Base-by-base conservation (phyloP, 1,284 basidiomycete species). In the Trichosporon sp. region DNA sequence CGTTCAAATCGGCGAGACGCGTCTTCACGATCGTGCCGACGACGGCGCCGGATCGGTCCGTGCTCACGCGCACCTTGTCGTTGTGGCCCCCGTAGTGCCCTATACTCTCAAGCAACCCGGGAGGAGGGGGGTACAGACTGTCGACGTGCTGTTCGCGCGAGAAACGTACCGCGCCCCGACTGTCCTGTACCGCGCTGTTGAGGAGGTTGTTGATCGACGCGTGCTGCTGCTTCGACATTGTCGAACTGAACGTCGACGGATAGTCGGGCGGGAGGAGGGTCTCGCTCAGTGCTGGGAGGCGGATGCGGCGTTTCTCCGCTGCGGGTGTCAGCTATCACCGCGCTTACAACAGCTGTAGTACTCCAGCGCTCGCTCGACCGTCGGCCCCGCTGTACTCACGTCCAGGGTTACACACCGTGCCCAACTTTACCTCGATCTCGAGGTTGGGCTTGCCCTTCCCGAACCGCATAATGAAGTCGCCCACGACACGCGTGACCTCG, bases 371-470 rank as follows among this genome's bases (percentile, higher is more conserved):
- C 37, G 37, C 37, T 38, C 37, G 35, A 8, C 37, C 37, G 5
- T 10, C 48, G 48, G 48, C 48, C 48, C 2, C 48, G 48, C 48
- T 46, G 26, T 31, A 63, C 59, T 63, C 59, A 63, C 59, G 59
- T 4, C 71, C 61, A 2, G 70, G 86, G 68, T 94, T 90, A 72
- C 88, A 87, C 78, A 98, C 81, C 12, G 92, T 81, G 0, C 96
- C 96, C 65, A 99, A 87, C 86, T 98, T 98, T 16, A 94, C 94
- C 85, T 98, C 96, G 21, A 98, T 92, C 86, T 88, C 88, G 72
- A 89, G 81, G 74, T 87, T 81, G 2, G 80, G 73, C 69, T 79
- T 74, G 1, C 83, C 85, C 2, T 77, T 76, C 19, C 84, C 82
- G 43, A 80, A 76, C 2, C 77, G 74, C 82, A 86, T 83, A 54